A percentile compares a stretch with the other conserved stretches of the same genome.
Evolutionary conservation across 2,329 filamentous ascomycete genomes (phyloP).

Genomic region (Ascochyta pisi): DNA sequence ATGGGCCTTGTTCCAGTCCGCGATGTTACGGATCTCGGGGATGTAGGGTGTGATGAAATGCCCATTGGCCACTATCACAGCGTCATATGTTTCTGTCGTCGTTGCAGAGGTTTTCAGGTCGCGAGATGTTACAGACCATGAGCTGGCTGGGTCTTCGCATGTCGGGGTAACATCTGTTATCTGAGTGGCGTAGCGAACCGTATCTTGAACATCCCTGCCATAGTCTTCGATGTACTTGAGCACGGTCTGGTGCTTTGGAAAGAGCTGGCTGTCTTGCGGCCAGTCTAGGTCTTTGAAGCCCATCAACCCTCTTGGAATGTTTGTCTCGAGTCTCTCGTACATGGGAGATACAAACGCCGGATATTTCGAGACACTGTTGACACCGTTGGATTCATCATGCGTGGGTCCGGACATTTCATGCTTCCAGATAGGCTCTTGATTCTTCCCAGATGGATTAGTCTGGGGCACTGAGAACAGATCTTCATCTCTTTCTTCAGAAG

Average conservation of each 20-base stretch:
- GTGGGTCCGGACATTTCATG: neutral
- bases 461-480: conserved; percentile 67
- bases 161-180: conserved; percentile 65
- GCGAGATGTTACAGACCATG: conserved; percentile 68
- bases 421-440: conserved; percentile 67
- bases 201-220: conserved; percentile 68
- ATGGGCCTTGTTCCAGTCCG: conserved; percentile 49
- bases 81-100: conserved; percentile 60
- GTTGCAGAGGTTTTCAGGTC: conserved; percentile 55
- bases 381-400: neutral
- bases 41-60: conserved; percentile 58
- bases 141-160: conserved; percentile 26
- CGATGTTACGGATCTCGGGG: conserved; percentile 51
- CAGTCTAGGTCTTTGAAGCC: conserved; percentile 75
- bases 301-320: conserved; percentile 86
- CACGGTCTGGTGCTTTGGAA: conserved; percentile 75
- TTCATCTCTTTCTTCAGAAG: conserved; percentile 56
- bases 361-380: conserved; percentile 31
- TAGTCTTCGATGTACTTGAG: conserved; percentile 77
- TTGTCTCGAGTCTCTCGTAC: conserved; percentile 83
- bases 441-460: conserved; percentile 65
- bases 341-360: conserved; percentile 81
- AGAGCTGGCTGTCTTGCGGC: conserved; percentile 69
- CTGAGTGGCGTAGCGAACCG: conserved; percentile 74
- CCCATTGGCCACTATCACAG: conserved; percentile 56